A percentile compares a stretch with the other conserved stretches of the same genome.
phyloP scores from a whole-genome alignment of 176 grass and related monocot species.

The Ampelocalamus luodianensis region DNA sequence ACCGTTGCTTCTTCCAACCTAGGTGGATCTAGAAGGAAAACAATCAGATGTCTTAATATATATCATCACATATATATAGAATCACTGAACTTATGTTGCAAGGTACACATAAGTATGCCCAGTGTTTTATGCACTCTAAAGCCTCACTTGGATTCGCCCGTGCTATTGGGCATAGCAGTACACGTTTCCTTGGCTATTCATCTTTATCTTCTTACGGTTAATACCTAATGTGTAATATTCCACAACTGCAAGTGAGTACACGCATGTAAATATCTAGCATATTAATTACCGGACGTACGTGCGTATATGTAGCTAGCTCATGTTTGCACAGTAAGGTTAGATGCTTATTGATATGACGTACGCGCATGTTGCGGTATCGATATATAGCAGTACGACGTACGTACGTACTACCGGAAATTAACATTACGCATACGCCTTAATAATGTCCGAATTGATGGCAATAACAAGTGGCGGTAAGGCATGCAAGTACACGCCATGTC shows the following conservation, averaged over 20 bases:
- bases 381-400: neutral
- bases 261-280: no score
- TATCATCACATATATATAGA: no score
- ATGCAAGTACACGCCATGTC: constrained; percentile 40
- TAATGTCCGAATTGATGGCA: constrained; percentile 25
- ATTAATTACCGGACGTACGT: neutral
- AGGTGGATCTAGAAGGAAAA: no score
- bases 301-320: neutral
- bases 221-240: neutral
- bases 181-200: neutral
- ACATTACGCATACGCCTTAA: neutral
- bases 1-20: neutral
- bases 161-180: neutral
- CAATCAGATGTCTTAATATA: no score
- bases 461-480: constrained; percentile 20
- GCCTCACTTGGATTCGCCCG: no score
- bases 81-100: no score
- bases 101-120: no score
- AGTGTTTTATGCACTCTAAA: no score
- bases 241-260: neutral
- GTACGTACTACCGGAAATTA: neutral
- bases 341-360: neutral
- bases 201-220: neutral
- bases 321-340: no score
- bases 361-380: neutral